phyloP scores from a whole-genome alignment of 305 asterid genomes.

The Fraxinus baroniana region DNA sequence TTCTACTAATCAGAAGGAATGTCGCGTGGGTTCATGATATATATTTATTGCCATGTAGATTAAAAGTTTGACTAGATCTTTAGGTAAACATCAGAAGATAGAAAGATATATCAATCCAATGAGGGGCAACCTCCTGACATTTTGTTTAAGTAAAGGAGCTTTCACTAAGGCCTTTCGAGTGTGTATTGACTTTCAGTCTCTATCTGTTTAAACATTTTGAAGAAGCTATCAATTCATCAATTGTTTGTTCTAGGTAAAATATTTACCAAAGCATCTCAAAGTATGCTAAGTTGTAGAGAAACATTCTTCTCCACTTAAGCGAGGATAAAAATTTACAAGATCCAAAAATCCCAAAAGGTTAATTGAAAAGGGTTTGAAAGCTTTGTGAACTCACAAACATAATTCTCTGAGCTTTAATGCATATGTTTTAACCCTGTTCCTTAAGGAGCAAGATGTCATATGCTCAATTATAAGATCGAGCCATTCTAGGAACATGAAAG shows the following conservation, averaged over 20 bases:
- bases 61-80: neutral
- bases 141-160: neutral
- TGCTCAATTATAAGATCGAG: neutral
- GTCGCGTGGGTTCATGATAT: neutral
- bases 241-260: neutral
- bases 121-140: neutral
- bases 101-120: neutral
- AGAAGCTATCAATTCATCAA: neutral
- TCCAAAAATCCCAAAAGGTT: neutral
- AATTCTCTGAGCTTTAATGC: neutral
- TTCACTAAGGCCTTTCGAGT: neutral
- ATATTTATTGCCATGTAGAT: neutral
- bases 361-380: neutral
- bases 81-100: neutral
- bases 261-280: neutral
- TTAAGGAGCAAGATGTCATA: neutral
- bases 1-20: conserved; percentile 1
- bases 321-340: neutral
- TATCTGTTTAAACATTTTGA: neutral
- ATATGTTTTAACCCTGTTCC: neutral
- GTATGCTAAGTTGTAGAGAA: neutral
- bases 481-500: neutral
- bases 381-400: neutral
- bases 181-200: neutral
- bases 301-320: neutral